phyloP scores from a whole-genome alignment of 2,329 filamentous ascomycete genomes.

The Diaporthe ampelina region DNA sequence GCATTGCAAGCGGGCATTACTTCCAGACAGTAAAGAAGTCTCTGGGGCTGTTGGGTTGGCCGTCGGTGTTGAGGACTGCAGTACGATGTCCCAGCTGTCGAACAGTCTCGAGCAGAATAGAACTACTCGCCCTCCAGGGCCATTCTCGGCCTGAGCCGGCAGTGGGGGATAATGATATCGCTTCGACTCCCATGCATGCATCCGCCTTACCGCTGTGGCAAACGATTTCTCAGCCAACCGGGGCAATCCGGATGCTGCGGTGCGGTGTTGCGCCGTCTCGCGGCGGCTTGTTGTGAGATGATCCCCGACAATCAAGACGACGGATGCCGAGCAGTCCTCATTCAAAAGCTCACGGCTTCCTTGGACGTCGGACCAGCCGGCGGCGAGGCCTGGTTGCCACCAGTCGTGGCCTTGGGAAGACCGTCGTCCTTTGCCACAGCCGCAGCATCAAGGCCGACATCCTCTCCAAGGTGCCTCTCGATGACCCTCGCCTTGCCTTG shows the following conservation, averaged over 20 bases:
- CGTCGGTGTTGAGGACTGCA: background rate
- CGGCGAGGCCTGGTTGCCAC: slow-evolving; percentile 8
- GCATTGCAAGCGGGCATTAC: no score
- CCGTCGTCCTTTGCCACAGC: background rate
- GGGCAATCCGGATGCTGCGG: background rate
- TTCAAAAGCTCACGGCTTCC: slow-evolving; percentile 22
- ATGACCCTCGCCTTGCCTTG: slow-evolving; percentile 88
- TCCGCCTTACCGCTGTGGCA: background rate
- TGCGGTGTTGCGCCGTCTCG: no score
- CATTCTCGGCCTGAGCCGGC: background rate
- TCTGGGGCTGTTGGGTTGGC: background rate
- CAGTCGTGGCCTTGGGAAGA: background rate
- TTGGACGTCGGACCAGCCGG: slow-evolving; percentile 26
- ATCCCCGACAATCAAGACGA: no score
- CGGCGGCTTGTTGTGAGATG: background rate
- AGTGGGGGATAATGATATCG: background rate
- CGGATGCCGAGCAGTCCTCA: background rate
- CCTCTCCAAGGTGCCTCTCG: slow-evolving; percentile 73
- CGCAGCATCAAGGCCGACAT: background rate
- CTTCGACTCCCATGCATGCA: background rate
- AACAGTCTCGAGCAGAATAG: background rate
- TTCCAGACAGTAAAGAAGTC: background rate
- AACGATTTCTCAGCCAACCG: background rate
- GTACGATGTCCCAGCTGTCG: background rate
- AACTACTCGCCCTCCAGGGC: background rate